These are phyloP conservation scores for Chlamydomonas urium DNA, from an alignment of 139 green algal genomes.

Conservation along the genomic window DNA sequence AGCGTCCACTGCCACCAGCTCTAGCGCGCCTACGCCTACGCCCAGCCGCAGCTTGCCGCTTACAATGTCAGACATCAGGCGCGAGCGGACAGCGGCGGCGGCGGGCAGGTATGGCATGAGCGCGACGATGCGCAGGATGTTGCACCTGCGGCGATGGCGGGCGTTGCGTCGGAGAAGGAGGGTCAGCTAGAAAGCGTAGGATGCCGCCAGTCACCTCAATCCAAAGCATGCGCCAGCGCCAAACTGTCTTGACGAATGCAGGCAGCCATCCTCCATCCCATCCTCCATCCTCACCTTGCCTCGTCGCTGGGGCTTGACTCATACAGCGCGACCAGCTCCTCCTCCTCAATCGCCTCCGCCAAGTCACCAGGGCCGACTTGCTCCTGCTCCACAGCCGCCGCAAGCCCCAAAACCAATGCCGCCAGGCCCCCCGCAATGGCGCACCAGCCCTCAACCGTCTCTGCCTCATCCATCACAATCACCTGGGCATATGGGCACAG, in stretches of 20 bases:
- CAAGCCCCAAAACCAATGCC: constrained; percentile 29
- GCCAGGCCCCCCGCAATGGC: constrained; percentile 49
- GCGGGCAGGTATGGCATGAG: constrained; percentile 30
- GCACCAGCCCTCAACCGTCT: constrained; percentile 51
- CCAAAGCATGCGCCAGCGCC: no score
- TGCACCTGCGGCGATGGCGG: no score
- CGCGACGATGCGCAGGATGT: constrained; percentile 37
- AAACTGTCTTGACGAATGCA: no score
- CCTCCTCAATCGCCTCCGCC: constrained; percentile 9
- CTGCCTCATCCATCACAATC: constrained; percentile 20
- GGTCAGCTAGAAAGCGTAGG: no score
- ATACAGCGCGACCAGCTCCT: constrained; percentile 21
- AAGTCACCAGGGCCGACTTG: constrained; percentile 14
- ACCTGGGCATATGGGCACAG: no score
- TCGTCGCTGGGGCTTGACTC: constrained; percentile 14
- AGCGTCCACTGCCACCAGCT: no score
- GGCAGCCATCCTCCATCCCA: no score
- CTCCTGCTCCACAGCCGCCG: constrained; percentile 29
- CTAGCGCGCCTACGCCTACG: no score
- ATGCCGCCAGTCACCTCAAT: no score
- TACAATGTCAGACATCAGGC: constrained; percentile 27
- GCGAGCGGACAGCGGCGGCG: constrained; percentile 20
- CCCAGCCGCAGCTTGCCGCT: constrained; percentile 11
- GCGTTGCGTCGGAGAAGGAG: no score
- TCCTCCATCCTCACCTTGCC: constrained; percentile 18